Percentiles rank a stretch among this genome's conserved stretches.
Conservation (phyloP, 257 asterid species). For the Ajuga chamaepitys region DNA sequence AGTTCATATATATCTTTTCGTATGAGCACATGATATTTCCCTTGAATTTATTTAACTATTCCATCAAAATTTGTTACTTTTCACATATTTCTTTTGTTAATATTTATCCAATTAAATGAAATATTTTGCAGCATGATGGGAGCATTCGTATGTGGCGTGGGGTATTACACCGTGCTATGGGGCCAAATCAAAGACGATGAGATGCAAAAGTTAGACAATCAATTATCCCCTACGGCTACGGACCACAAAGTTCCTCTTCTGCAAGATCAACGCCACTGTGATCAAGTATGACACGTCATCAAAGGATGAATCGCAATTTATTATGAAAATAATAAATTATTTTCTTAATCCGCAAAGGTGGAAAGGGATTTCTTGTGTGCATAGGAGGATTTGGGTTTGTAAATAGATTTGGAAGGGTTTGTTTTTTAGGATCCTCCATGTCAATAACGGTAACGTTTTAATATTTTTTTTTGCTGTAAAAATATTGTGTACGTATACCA, state of each 20-base stretch:
- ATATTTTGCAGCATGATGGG: slow-evolving; percentile 60
- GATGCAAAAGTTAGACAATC: slow-evolving; percentile 5
- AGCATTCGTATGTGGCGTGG: slow-evolving; percentile 62
- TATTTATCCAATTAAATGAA: background rate
- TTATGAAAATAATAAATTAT: background rate
- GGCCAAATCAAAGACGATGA: slow-evolving; percentile 45
- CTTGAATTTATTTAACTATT: too few relatives aligned
- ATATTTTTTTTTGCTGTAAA: too few relatives aligned
- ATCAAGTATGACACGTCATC: slow-evolving; percentile 28
- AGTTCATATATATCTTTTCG: too few relatives aligned
- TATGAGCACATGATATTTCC: too few relatives aligned
- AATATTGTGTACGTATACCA: too few relatives aligned
- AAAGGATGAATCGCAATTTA: background rate
- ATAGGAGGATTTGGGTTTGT: slow-evolving; percentile 2
- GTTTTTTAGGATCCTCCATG: slow-evolving; percentile 13
- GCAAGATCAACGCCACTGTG: slow-evolving; percentile 22
- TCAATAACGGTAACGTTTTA: background rate
- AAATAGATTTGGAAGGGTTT: slow-evolving; percentile 17
- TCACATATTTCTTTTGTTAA: too few relatives aligned
- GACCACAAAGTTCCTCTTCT: slow-evolving; percentile 47
- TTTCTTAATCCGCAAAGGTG: background rate
- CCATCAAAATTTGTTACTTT: too few relatives aligned
- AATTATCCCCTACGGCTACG: background rate
- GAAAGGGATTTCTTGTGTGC: background rate
- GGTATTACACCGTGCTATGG: slow-evolving; percentile 60